Evolutionary conservation across 2,329 filamentous ascomycete genomes (phyloP).

Genomic region (Aspergillus floridensis): DNA sequence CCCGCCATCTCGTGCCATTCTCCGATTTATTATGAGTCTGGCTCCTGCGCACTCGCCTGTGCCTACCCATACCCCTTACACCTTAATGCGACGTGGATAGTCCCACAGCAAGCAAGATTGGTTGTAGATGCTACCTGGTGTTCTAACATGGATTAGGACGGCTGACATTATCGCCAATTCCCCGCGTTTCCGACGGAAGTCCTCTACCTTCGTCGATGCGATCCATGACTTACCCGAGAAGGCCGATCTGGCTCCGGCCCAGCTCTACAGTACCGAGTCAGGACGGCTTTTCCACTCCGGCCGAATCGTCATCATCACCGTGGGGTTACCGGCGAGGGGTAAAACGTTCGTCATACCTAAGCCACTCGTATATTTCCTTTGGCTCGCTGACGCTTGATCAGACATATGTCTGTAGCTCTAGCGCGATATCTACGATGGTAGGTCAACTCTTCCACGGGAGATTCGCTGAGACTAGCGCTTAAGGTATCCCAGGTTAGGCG

Average conservation of each 20-base stretch:
- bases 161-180: constrained; percentile 90
- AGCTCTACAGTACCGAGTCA: constrained; percentile 97
- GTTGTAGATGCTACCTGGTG: background rate
- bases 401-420: constrained; percentile 92
- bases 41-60: background rate
- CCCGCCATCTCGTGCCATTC: background rate
- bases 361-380: background rate
- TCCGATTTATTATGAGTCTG: background rate
- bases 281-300: constrained; percentile 95
- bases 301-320: constrained; percentile 94
- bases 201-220: constrained; percentile 93
- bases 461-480: constrained; percentile 5
- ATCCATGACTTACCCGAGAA: constrained; percentile 91
- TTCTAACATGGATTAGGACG: constrained; percentile 57
- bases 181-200: constrained; percentile 83
- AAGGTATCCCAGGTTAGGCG: constrained; percentile 68
- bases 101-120: background rate
- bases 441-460: constrained; percentile 23
- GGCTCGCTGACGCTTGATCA: constrained; percentile 33
- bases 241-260: constrained; percentile 82
- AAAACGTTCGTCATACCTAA: constrained; percentile 68
- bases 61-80: background rate
- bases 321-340: constrained; percentile 88
- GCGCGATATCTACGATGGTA: constrained; percentile 90
- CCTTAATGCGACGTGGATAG: background rate